A percentile compares a stretch with the other conserved stretches of the same genome.
Conservation (phyloP, 78 protist species). For the Pigoraptor vietnamica region DNA sequence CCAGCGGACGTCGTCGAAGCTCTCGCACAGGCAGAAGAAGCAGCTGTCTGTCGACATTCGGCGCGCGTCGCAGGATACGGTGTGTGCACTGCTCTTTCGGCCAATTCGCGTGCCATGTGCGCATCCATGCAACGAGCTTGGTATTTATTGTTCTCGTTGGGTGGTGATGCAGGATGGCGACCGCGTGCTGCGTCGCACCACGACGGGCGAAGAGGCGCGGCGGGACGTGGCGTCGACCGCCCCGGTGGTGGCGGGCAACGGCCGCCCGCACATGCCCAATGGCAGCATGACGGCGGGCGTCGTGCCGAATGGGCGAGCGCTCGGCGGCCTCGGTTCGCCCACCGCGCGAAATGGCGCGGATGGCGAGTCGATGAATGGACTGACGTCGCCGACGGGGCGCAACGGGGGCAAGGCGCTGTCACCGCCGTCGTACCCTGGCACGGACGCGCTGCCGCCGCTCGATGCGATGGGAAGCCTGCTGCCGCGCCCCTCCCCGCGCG, state of each 20-base stretch:
- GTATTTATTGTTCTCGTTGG: neutral
- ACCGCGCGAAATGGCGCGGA: too few relatives aligned
- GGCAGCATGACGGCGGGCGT: neutral
- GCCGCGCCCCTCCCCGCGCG: neutral
- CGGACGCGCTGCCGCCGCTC: neutral
- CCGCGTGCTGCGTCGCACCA: neutral
- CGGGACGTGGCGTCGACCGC: neutral
- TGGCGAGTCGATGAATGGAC: too few relatives aligned
- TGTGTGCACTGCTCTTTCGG: neutral
- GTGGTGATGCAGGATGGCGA: neutral
- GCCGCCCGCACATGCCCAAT: neutral
- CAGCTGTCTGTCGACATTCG: neutral
- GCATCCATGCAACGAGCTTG: too few relatives aligned
- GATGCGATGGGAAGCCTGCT: neutral
- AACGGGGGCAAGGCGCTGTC: neutral
- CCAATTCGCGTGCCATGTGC: neutral
- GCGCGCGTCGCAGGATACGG: neutral
- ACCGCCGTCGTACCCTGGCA: neutral
- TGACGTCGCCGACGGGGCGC: neutral
- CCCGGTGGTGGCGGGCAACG: neutral
- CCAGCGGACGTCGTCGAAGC: neutral
- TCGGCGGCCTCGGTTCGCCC: neutral
- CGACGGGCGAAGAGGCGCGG: neutral
- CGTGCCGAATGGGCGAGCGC: neutral
- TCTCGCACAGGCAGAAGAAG: neutral